Percentiles rank a stretch among this genome's conserved stretches.
These are phyloP conservation scores for Davidsoniella virescens DNA, from an alignment of 2,329 filamentous ascomycete species.

Conservation along the genomic window DNA sequence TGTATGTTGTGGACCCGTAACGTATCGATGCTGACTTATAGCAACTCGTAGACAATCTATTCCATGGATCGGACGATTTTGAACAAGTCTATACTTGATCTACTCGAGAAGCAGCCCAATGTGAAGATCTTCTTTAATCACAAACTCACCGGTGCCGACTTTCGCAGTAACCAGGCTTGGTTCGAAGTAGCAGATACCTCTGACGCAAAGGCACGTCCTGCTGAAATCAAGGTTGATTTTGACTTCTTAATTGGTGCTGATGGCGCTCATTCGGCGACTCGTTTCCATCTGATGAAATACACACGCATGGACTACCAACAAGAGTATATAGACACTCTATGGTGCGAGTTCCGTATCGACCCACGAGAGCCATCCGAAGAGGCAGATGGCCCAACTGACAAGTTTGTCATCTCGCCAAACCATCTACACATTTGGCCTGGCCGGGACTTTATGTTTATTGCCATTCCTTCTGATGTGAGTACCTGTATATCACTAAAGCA, in stretches of 20 bases:
- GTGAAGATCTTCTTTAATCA: constrained; percentile 87
- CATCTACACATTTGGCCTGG: constrained; percentile 97
- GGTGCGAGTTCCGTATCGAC: constrained; percentile 86
- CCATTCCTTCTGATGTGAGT: constrained; percentile 56
- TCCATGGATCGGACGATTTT: constrained; percentile 73
- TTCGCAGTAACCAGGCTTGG: constrained; percentile 65
- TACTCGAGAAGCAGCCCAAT: constrained; percentile 69
- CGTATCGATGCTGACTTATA: not conserved
- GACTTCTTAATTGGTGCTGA: constrained; percentile 91
- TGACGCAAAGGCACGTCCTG: constrained; percentile 23
- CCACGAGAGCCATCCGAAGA: constrained; percentile 30
- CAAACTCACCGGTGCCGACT: constrained; percentile 82
- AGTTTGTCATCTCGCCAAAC: constrained; percentile 72
- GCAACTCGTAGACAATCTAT: constrained; percentile 56
- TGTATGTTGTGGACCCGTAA: not conserved
- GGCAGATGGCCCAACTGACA: constrained; percentile 17
- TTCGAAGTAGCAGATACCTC: constrained; percentile 42
- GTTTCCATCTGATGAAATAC: constrained; percentile 94
- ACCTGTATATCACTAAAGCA: not conserved
- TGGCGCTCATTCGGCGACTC: constrained; percentile 79
- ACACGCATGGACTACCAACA: constrained; percentile 81
- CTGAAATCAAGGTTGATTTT: constrained; percentile 70
- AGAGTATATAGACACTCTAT: constrained; percentile 88
- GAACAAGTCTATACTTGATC: constrained; percentile 70
- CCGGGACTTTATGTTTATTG: constrained; percentile 94